A percentile compares a stretch with the other conserved stretches of the same genome.
Evolutionary conservation across 1,139 yeast species (phyloP).

Genomic region (Hemisphaericaspora xylofermentans): DNA sequence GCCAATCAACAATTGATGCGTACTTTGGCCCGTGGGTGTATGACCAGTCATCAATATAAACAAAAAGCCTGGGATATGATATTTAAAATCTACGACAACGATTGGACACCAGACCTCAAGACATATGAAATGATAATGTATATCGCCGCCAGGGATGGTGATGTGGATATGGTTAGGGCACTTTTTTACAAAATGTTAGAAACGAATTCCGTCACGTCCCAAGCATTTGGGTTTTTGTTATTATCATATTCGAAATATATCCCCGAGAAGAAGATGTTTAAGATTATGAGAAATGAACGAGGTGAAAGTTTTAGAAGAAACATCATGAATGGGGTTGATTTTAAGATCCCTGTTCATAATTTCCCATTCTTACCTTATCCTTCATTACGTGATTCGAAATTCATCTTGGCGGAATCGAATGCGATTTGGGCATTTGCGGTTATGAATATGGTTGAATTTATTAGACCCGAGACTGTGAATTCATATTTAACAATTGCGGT

Average conservation of each 20-base stretch:
- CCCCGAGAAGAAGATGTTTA: constrained; percentile 28
- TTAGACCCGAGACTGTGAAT: constrained; percentile 45
- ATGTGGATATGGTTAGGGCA: constrained; percentile 71
- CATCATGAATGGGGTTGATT: constrained; percentile 30
- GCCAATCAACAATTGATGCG: constrained; percentile 51
- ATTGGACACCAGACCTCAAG: constrained; percentile 48
- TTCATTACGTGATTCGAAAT: constrained; percentile 36
- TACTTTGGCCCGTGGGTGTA: constrained; percentile 73
- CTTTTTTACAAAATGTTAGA: constrained; percentile 57
- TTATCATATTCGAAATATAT: constrained; percentile 52
- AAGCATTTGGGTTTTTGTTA: constrained; percentile 54
- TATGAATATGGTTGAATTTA: constrained; percentile 37
- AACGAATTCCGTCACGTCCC: constrained; percentile 34
- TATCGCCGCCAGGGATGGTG: constrained; percentile 77
- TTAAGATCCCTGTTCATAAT: constrained; percentile 23
- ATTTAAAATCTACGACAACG: constrained; percentile 58
- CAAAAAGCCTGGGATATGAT: constrained; percentile 77
- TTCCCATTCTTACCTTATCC: constrained; percentile 72
- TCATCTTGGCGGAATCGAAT: constrained; percentile 69
- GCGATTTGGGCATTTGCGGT: constrained; percentile 70
- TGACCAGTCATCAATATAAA: constrained; percentile 42
- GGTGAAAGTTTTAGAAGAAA: constrained; percentile 50
- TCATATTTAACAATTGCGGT: constrained; percentile 58
- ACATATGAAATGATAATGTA: constrained; percentile 70
- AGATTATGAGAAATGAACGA: constrained; percentile 40